A percentile compares a stretch with the other conserved stretches of the same genome.
Conservation (phyloP, 768 basidiomycete species). For the Suillus ampliporus region DNA sequence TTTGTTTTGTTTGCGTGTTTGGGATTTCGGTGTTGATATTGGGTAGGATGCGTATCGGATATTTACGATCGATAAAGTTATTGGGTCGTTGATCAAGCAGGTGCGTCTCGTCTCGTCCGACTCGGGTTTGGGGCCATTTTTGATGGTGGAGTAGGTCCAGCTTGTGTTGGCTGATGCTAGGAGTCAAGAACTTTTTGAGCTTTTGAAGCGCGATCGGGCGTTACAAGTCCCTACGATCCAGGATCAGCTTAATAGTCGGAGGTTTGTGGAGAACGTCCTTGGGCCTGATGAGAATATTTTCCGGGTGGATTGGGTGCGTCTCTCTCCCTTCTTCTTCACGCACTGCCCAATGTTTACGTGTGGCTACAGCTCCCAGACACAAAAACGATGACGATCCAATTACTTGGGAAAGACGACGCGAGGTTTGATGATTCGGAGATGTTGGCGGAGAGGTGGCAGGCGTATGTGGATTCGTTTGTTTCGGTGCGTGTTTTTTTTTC, state of each 20-base stretch:
- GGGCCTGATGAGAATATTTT: conserved; percentile 82
- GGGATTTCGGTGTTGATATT: conserved; percentile 37
- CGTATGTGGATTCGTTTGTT: conserved; percentile 79
- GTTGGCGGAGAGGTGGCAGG: conserved; percentile 77
- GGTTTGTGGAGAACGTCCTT: conserved; percentile 69
- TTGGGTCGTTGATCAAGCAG: conserved; percentile 90
- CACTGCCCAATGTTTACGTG: neutral
- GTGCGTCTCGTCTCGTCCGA: conserved; percentile 42
- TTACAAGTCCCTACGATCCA: conserved; percentile 65
- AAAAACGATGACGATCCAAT: conserved; percentile 72
- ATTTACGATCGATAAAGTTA: conserved; percentile 93
- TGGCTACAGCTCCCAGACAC: conserved; percentile 60
- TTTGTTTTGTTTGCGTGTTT: neutral
- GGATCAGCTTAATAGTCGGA: conserved; percentile 71
- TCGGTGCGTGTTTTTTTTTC: conserved; percentile 48
- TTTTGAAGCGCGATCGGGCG: conserved; percentile 70
- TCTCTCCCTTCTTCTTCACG: neutral
- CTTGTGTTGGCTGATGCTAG: conserved; percentile 68
- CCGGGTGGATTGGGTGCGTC: conserved; percentile 78
- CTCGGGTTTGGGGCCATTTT: neutral
- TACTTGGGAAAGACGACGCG: conserved; percentile 81
- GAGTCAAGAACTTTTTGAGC: conserved; percentile 74
- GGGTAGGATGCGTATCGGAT: conserved; percentile 72
- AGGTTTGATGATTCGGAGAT: conserved; percentile 79
- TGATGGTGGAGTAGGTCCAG: conserved; percentile 54